A percentile compares a stretch with the other conserved stretches of the same genome.
Evolutionary conservation across 768 basidiomycete genomes (phyloP).

Genomic region (Mycena latifolia): DNA sequence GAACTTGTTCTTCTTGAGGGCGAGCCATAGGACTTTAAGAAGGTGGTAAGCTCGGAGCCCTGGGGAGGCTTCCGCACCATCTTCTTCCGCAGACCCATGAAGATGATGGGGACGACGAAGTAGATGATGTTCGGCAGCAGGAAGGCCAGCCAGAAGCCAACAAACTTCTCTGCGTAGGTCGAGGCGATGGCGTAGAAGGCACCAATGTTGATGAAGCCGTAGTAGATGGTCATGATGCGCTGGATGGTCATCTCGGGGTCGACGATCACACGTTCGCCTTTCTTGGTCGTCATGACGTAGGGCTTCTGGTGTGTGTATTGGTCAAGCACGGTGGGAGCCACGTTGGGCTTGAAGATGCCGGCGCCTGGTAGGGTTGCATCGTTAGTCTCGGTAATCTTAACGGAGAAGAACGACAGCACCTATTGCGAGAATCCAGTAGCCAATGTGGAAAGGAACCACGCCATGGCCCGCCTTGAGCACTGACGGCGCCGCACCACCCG

Average conservation of each 20-base stretch:
- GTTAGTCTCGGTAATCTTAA: too few relatives aligned
- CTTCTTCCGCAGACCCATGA: not conserved
- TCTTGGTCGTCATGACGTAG: not conserved
- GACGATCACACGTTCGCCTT: slow-evolving; percentile 17
- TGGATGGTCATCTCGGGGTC: slow-evolving; percentile 1
- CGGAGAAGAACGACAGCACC: too few relatives aligned
- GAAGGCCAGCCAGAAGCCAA: slow-evolving; percentile 16
- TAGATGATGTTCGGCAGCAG: not conserved
- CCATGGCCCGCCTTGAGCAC: too few relatives aligned
- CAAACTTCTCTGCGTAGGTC: slow-evolving; percentile 5
- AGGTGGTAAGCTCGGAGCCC: not conserved
- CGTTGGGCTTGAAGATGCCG: not conserved
- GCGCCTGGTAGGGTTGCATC: too few relatives aligned
- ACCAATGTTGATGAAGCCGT: slow-evolving; percentile 1
- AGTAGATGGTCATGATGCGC: slow-evolving; percentile 12
- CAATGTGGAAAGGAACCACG: too few relatives aligned
- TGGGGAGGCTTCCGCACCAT: not conserved
- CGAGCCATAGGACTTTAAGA: slow-evolving; percentile 3
- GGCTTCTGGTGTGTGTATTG: not conserved
- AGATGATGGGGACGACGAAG: not conserved
- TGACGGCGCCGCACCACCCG: too few relatives aligned
- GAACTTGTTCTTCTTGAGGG: slow-evolving; percentile 10
- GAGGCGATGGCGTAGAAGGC: not conserved
- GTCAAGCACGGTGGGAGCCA: not conserved
- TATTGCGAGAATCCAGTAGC: too few relatives aligned